Base-by-base conservation (phyloP, 2,329 filamentous ascomycete genomes). In the Diaporthe citriasiana region DNA sequence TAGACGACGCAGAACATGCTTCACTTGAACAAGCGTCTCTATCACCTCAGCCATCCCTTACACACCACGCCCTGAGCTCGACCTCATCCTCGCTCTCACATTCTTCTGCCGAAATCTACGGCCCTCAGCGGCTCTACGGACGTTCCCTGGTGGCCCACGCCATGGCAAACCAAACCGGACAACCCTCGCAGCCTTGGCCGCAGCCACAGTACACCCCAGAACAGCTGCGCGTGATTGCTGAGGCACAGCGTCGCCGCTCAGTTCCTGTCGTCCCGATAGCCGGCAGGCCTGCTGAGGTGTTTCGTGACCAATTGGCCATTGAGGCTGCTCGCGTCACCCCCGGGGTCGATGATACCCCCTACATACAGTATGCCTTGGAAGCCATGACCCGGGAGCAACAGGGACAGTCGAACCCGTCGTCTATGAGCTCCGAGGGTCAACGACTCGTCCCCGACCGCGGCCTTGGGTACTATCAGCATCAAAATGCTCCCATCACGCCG, bases 321-420 rank as follows among this genome's bases (percentile, higher is more conserved):
- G 85, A 87, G 25, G 88, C 81, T 59, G 84, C 86, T 73, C 86
- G 86, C 53, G 86, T 91, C 72, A 96, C 94, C 0, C 95, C 95
- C 0, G 94, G 93, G 13, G 86, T 95, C 51, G 95, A 98, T 79
- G 93, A 97, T 79, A 93, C 92, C 12, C 95, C 95, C 0, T 97
- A 95, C 82, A 94, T 98, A 76, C 93, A 93, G 76, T 97, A 97
- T 82, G 95, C 96, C 53, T 91, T 98, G 76, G 94, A 97, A 76
- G 94, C 96, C 76, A 86, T 98, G 78, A 97, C 95, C 8, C 88
- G 93, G 63, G 90, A 93, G 79, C 92, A 94, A 75, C 87, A 91
- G 8, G 84, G 86, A 73, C 87, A 88, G 13, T 85, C 88, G 71
- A 84, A 89, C 77, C 87, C 89, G 70, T 82, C 87, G 71, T 86